Evolutionary conservation across 805 yeast species (phyloP).

Genomic region (Metschnikowia lochheadii): DNA sequence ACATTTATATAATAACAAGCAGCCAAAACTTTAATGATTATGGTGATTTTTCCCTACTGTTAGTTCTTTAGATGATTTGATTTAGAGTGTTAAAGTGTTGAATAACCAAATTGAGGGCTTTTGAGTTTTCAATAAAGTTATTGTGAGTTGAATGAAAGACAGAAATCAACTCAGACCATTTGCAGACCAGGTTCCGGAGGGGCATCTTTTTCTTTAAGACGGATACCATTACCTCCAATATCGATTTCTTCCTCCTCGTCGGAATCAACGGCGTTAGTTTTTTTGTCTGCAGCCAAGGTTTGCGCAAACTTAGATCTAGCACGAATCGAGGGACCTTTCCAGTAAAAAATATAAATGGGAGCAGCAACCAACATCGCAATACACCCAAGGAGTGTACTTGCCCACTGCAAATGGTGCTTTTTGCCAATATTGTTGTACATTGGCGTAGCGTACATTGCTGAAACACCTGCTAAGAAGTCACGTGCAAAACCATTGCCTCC

Average conservation of each 20-base stretch:
- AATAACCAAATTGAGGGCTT: no score
- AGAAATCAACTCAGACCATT: background rate
- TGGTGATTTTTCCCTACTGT: no score
- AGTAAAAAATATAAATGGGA: constrained; percentile 37
- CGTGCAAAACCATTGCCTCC: constrained; percentile 43
- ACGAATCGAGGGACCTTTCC: constrained; percentile 38
- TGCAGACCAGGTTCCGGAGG: background rate
- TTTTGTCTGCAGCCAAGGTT: constrained; percentile 29
- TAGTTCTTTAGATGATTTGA: no score
- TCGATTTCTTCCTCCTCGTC: constrained; percentile 11
- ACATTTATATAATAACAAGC: no score
- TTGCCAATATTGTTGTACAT: constrained; percentile 32
- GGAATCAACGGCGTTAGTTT: constrained; percentile 5
- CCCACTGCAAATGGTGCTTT: constrained; percentile 33
- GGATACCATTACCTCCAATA: background rate
- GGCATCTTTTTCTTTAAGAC: background rate
- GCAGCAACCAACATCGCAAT: constrained; percentile 31
- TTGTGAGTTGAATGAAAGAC: background rate
- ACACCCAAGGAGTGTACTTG: constrained; percentile 35
- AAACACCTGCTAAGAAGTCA: constrained; percentile 38
- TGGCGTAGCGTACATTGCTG: constrained; percentile 37
- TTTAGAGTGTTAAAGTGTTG: no score
- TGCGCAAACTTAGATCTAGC: constrained; percentile 34
- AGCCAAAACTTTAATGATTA: no score
- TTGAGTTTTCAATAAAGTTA: background rate